Evolutionary conservation across 805 yeast genomes (phyloP).

Genomic region (Peterozyma toletana): DNA sequence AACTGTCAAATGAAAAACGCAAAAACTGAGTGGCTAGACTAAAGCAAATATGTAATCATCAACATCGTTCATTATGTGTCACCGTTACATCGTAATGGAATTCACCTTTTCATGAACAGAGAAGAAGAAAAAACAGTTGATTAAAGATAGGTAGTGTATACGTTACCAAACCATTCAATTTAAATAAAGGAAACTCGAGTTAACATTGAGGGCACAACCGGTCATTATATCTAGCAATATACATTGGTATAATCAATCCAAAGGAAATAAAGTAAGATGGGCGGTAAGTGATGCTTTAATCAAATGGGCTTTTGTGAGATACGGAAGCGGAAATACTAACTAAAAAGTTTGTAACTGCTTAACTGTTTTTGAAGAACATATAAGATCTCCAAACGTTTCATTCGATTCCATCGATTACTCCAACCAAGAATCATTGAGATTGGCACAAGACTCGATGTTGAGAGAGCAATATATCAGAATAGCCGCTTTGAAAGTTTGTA

Average conservation of each 20-base stretch:
- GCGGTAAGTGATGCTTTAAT: too few species aligned
- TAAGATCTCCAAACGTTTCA: conserved; percentile 65
- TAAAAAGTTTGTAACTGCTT: neutral
- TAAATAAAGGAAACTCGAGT: too few species aligned
- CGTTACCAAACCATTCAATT: too few species aligned
- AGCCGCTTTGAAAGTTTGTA: conserved; percentile 57
- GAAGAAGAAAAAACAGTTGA: too few species aligned
- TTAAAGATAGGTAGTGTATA: too few species aligned
- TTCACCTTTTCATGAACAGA: too few species aligned
- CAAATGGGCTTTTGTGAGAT: too few species aligned
- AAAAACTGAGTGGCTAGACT: neutral
- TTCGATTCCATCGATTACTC: conserved; percentile 78
- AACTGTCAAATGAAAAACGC: conserved; percentile 1
- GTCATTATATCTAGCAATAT: too few species aligned
- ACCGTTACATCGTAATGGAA: neutral
- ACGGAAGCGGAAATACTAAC: conserved; percentile 1
- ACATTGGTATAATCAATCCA: too few species aligned
- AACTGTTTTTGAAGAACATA: conserved; percentile 24
- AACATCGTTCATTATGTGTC: neutral
- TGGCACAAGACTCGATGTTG: conserved; percentile 71
- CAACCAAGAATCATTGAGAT: conserved; percentile 51
- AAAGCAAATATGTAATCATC: neutral
- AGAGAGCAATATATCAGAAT: conserved; percentile 77
- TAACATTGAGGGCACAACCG: too few species aligned
- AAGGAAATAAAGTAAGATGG: too few species aligned